Percentiles rank a stretch among this genome's conserved stretches.
These are phyloP conservation scores for Parmelia sp. DNA, from an alignment of 495 filamentous ascomycete genomes.

Conservation along the genomic window DNA sequence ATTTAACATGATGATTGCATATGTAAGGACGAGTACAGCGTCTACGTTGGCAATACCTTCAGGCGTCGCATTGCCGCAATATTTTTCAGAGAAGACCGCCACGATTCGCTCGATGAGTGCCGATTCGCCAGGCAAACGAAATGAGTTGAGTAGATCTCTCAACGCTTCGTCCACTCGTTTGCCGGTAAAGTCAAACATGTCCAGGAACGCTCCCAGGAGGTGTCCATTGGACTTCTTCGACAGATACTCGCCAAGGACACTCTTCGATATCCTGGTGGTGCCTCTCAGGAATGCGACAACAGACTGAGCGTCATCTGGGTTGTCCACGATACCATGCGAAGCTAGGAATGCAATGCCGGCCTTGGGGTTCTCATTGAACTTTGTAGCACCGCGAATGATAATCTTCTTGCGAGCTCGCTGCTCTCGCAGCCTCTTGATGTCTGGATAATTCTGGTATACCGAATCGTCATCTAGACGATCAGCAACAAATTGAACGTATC, in stretches of 20 bases:
- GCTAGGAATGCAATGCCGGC: constrained; percentile 80
- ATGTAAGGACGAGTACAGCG: constrained; percentile 83
- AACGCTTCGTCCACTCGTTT: constrained; percentile 87
- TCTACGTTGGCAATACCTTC: constrained; percentile 81
- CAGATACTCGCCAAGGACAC: constrained; percentile 80
- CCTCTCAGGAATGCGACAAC: constrained; percentile 80
- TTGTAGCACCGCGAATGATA: constrained; percentile 79
- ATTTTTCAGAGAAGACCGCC: constrained; percentile 77
- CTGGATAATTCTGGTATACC: constrained; percentile 58
- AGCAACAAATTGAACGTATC: constrained; percentile 84
- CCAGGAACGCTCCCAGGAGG: constrained; percentile 76
- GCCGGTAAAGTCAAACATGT: constrained; percentile 75
- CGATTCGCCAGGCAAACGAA: constrained; percentile 90
- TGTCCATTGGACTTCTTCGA: constrained; percentile 81
- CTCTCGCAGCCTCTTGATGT: constrained; percentile 54
- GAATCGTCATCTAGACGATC: constrained; percentile 74
- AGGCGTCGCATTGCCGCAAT: constrained; percentile 64
- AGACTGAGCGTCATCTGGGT: constrained; percentile 61
- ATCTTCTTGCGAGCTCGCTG: constrained; percentile 74
- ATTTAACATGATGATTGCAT: constrained; percentile 93
- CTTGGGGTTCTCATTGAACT: constrained; percentile 94
- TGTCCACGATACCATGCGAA: constrained; percentile 73
- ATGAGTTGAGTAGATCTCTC: constrained; percentile 78
- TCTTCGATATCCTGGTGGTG: constrained; percentile 84
- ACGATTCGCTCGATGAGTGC: constrained; percentile 90